Evolutionary conservation across 192 early-diverging fungal genomes (phyloP).

Genomic region (Rhizoclosmatium sp.): DNA sequence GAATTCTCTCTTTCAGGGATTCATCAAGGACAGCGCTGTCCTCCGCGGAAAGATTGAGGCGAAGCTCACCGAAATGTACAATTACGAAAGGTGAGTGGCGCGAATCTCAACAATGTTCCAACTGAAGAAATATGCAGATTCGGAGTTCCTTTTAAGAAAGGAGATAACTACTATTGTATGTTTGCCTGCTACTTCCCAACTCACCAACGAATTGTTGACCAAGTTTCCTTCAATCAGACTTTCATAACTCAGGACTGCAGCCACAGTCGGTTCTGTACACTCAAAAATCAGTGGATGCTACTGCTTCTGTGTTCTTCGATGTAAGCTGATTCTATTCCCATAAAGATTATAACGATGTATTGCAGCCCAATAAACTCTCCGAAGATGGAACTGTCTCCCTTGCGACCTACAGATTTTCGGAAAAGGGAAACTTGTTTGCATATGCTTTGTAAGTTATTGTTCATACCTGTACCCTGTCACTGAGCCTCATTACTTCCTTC

Average conservation of each 20-base stretch:
- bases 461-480: not conserved
- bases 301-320: conserved; percentile 58
- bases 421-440: conserved; percentile 63
- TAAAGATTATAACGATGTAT: conserved; percentile 37
- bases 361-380: conserved; percentile 61
- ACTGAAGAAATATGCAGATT: not conserved
- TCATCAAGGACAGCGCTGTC: conserved; percentile 45
- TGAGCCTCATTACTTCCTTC: conserved; percentile 16
- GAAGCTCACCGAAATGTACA: conserved; percentile 60
- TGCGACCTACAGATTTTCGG: conserved; percentile 58
- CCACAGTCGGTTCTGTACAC: conserved; percentile 67
- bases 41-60: conserved; percentile 40
- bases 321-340: not conserved
- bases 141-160: conserved; percentile 62
- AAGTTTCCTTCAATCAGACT: conserved; percentile 40
- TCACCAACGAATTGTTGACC: not conserved
- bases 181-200: not conserved
- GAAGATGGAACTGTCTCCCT: conserved; percentile 67
- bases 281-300: conserved; percentile 49
- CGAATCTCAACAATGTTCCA: not conserved
- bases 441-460: conserved; percentile 53
- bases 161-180: conserved; percentile 67
- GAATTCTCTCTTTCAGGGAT: conserved; percentile 56
- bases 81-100: conserved; percentile 62
- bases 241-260: conserved; percentile 65